Evolutionary conservation across 164 flowering plant genomes (phyloP).

Genomic region (Vitis rupestris): DNA sequence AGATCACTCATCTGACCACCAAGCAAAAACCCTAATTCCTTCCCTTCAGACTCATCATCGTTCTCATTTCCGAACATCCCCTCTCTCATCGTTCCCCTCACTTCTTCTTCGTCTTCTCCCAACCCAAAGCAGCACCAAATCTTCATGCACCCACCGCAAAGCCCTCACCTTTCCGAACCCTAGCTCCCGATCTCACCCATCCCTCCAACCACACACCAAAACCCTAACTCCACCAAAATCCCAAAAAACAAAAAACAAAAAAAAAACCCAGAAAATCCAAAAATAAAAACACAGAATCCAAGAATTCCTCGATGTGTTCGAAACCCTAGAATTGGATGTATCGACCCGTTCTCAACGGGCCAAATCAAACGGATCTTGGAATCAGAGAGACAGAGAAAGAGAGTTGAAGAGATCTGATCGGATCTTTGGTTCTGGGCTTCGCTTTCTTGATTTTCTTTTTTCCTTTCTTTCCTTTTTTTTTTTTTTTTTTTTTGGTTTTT

Average conservation of each 20-base stretch:
- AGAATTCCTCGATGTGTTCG: background rate
- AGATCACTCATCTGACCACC: constrained; percentile 6
- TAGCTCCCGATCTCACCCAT: constrained; percentile 25
- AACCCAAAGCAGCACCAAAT: constrained; percentile 55
- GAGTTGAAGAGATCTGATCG: constrained; percentile 30
- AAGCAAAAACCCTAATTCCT: constrained; percentile 9
- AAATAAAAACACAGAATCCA: no score
- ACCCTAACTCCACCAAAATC: background rate
- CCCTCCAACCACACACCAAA: background rate
- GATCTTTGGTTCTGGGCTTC: constrained; percentile 21
- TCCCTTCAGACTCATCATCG: constrained; percentile 23
- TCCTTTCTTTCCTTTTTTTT: constrained; percentile 5
- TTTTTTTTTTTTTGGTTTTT: background rate
- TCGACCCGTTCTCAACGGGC: background rate
- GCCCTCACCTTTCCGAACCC: constrained; percentile 12
- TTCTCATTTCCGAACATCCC: constrained; percentile 10
- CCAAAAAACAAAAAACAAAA: no score
- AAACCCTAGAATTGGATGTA: constrained; percentile 16
- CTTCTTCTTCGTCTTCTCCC: constrained; percentile 25
- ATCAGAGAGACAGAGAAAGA: background rate
- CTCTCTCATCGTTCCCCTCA: constrained; percentile 21
- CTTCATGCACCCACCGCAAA: constrained; percentile 43
- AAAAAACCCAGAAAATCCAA: no score
- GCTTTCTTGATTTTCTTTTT: constrained; percentile 6
- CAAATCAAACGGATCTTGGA: no score